Conservation (phyloP, 768 basidiomycete species). For the Mrakia blollopis region DNA sequence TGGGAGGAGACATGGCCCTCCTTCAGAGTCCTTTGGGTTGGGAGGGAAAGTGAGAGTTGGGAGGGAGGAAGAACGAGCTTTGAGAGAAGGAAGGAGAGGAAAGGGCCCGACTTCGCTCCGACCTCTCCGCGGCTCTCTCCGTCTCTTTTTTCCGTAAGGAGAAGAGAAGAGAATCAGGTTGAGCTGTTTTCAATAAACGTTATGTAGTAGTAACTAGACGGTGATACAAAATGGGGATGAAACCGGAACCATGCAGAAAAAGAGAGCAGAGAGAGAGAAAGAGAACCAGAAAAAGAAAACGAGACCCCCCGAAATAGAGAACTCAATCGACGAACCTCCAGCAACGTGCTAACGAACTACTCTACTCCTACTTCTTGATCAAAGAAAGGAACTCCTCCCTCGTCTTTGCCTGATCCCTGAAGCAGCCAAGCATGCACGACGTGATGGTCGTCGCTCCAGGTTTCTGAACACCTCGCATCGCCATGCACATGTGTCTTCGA, state of each 20-base stretch:
- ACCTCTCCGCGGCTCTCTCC: neutral
- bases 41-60: neutral
- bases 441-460: conserved; percentile 93
- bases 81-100: neutral
- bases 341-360: neutral
- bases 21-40: too few relatives aligned
- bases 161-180: conserved; percentile 3
- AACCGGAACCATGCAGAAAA: too few relatives aligned
- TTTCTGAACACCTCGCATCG: conserved; percentile 99
- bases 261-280: neutral
- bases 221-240: neutral
- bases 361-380: conserved; percentile 12
- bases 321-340: too few relatives aligned
- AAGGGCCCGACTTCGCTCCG: neutral
- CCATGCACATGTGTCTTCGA: conserved; percentile 91
- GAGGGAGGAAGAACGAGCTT: too few relatives aligned
- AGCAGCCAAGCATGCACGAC: conserved; percentile 96
- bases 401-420: conserved; percentile 97
- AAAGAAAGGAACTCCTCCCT: conserved; percentile 60
- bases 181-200: conserved; percentile 2
- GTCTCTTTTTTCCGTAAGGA: neutral
- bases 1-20: neutral
- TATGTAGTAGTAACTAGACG: neutral
- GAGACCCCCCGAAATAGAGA: neutral
- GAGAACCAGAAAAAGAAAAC: neutral